phyloP scores from a whole-genome alignment of 208 protist genomes.

The Acanthamoeba culbertsoni region DNA sequence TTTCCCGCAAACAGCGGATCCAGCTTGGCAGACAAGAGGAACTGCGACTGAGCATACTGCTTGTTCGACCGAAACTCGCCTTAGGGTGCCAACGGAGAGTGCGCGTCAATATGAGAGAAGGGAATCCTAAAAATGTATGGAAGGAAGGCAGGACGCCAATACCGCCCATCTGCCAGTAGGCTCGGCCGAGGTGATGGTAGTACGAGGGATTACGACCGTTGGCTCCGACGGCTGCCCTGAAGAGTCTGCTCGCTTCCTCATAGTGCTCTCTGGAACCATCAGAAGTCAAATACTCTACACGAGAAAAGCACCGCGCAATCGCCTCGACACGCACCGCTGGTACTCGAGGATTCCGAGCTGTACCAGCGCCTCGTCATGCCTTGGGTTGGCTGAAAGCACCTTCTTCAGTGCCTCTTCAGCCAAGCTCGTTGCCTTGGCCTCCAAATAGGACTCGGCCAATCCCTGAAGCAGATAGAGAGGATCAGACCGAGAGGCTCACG shows the following conservation, averaged over 20 bases:
- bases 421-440: neutral
- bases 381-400: neutral
- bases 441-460: neutral
- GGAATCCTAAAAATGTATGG: neutral
- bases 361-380: neutral
- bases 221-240: neutral
- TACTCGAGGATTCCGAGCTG: constrained; percentile 10
- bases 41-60: constrained; percentile 1
- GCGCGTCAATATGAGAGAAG: neutral
- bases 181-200: neutral
- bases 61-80: constrained; percentile 41
- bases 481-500: neutral
- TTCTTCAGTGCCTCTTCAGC: constrained; percentile 12
- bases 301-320: no score
- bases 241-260: neutral
- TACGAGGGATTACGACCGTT: neutral
- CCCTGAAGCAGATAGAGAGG: neutral
- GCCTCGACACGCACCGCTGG: neutral
- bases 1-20: constrained; percentile 16
- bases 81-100: neutral
- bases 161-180: constrained; percentile 43
- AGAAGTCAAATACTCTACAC: neutral
- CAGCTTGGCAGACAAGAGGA: constrained; percentile 30
- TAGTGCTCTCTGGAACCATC: neutral
- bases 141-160: no score